These are phyloP conservation scores for Huntiella moniliformis DNA, from an alignment of 2,329 filamentous ascomycete genomes.

Conservation along the genomic window DNA sequence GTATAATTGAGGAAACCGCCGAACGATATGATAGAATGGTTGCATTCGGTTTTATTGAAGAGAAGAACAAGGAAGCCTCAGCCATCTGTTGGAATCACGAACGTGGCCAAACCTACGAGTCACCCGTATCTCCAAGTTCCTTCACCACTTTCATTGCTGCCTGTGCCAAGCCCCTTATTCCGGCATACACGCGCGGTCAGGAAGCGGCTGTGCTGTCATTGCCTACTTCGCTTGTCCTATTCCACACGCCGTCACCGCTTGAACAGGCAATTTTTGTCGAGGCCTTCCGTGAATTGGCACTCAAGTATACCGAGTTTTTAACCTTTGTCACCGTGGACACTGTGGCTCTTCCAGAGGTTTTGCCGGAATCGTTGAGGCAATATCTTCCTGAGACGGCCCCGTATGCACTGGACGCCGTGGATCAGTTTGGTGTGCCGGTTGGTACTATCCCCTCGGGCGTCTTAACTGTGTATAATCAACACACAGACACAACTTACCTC, in stretches of 20 bases:
- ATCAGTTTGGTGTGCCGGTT: no score
- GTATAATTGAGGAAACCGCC: no score
- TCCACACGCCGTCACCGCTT: background rate
- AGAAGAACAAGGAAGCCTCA: background rate
- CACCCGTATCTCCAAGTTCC: background rate
- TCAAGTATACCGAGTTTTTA: constrained; percentile 28
- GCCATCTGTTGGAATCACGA: background rate
- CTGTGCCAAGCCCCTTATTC: no score
- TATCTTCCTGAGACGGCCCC: no score
- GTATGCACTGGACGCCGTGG: no score
- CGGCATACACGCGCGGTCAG: no score
- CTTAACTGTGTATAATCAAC: no score
- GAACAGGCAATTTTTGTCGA: constrained; percentile 12
- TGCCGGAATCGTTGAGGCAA: background rate
- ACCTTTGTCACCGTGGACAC: constrained; percentile 29
- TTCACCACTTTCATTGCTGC: background rate
- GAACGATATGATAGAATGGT: no score
- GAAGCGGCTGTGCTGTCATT: background rate
- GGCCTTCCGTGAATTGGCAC: constrained; percentile 23
- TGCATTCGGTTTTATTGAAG: background rate
- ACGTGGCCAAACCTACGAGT: background rate
- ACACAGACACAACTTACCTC: no score
- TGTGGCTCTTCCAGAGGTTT: constrained; percentile 22
- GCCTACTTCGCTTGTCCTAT: constrained; percentile 1
- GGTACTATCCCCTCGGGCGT: no score